Percentiles rank a stretch among this genome's conserved stretches.
Conservation (phyloP, 331 rosid species). For the Phaseolus coccineus region DNA sequence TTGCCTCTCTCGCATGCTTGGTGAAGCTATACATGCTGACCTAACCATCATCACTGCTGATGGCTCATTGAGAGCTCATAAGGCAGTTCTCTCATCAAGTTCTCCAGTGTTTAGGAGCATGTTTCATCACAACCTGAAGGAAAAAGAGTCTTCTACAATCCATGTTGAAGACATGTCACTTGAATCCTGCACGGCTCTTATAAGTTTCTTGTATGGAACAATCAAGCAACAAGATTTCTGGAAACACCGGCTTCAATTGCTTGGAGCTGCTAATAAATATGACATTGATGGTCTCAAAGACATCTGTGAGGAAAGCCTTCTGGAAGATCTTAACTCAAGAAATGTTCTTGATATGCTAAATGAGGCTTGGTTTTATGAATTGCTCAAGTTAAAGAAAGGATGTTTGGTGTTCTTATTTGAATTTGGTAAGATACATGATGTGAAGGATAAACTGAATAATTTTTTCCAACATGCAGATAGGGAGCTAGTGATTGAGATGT, state of each 20-base stretch:
- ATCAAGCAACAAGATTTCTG: slow-evolving; percentile 79
- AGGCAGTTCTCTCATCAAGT: slow-evolving; percentile 83
- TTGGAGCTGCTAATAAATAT: slow-evolving; percentile 85
- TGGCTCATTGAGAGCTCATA: slow-evolving; percentile 83
- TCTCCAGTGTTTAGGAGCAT: slow-evolving; percentile 88
- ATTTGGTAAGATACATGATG: slow-evolving; percentile 84
- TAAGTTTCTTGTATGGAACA: slow-evolving; percentile 78
- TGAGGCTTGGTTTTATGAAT: slow-evolving; percentile 80
- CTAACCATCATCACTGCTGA: slow-evolving; percentile 67
- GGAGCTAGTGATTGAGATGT: slow-evolving; percentile 87
- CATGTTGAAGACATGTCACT: slow-evolving; percentile 79
- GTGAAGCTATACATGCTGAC: slow-evolving; percentile 77
- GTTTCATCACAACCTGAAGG: slow-evolving; percentile 84
- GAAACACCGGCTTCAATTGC: slow-evolving; percentile 81
- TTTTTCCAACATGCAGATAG: slow-evolving; percentile 77
- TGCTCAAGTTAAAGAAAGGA: slow-evolving; percentile 83
- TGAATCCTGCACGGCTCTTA: slow-evolving; percentile 71
- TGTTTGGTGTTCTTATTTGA: slow-evolving; percentile 78
- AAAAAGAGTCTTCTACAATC: slow-evolving; percentile 80
- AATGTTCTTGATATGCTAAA: slow-evolving; percentile 87
- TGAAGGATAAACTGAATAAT: slow-evolving; percentile 64
- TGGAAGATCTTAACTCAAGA: slow-evolving; percentile 76
- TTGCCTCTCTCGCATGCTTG: slow-evolving; percentile 87
- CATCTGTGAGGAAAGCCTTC: slow-evolving; percentile 84
- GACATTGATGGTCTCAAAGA: slow-evolving; percentile 70